A percentile compares a stretch with the other conserved stretches of the same genome.
phyloP scores from a whole-genome alignment of 2,329 filamentous ascomycete species.

The Fusarium xylarioides region DNA sequence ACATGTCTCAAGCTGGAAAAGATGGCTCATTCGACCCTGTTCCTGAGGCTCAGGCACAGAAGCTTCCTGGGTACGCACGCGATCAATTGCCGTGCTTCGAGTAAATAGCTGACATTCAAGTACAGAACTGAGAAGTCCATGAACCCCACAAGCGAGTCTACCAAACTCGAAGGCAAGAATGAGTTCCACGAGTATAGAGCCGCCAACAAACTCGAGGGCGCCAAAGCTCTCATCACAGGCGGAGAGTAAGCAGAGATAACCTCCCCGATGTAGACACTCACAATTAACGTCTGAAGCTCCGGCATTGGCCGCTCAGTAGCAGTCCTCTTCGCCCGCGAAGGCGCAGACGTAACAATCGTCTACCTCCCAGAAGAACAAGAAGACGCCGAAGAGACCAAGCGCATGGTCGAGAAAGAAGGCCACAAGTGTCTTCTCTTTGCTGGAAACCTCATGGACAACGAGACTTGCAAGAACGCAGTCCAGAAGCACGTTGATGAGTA shows the following conservation, averaged over 20 bases:
- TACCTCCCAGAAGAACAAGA: slow-evolving; percentile 65
- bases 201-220: slow-evolving; percentile 58
- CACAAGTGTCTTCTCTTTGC: slow-evolving; percentile 57
- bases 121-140: slow-evolving; percentile 49
- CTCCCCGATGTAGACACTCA: accelerated
- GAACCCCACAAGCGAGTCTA: slow-evolving; percentile 52
- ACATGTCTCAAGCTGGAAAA: slow-evolving; percentile 35
- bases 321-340: slow-evolving; percentile 65
- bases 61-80: slow-evolving; percentile 48
- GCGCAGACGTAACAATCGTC: slow-evolving; percentile 64
- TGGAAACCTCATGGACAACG: slow-evolving; percentile 59
- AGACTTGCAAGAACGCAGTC: slow-evolving; percentile 60
- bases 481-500: slow-evolving; percentile 62
- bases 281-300: slow-evolving; percentile 47
- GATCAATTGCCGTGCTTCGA: neutral
- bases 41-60: slow-evolving; percentile 47
- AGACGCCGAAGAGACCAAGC: slow-evolving; percentile 64
- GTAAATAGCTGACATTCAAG: neutral
- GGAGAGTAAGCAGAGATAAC: slow-evolving; percentile 57
- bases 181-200: slow-evolving; percentile 52
- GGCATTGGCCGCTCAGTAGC: slow-evolving; percentile 65
- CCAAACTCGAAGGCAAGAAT: slow-evolving; percentile 52
- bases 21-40: slow-evolving; percentile 49
- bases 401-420: slow-evolving; percentile 60
- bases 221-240: slow-evolving; percentile 63